Percentiles rank a stretch among this genome's conserved stretches.
These are phyloP conservation scores for Chrysoporthe austroafricana DNA, from an alignment of 2,329 filamentous ascomycete genomes.

Conservation along the genomic window DNA sequence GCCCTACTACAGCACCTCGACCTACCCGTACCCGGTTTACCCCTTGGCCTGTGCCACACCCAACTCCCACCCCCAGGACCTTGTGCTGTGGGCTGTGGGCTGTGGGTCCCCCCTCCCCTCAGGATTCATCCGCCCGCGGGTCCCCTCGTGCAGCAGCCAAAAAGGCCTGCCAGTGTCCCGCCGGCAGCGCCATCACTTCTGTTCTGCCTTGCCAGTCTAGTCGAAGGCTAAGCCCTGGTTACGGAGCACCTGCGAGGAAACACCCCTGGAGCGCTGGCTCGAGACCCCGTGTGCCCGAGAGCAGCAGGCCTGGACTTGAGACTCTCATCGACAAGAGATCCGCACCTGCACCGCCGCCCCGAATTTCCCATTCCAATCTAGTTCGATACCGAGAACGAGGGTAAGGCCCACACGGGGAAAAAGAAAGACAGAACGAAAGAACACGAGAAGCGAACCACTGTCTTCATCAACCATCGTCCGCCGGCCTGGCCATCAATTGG, in stretches of 20 bases:
- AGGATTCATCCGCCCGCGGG: background rate
- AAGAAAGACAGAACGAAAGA: background rate
- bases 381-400: background rate
- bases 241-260: background rate
- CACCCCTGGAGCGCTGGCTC: constrained; percentile 3
- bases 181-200: constrained; percentile 7
- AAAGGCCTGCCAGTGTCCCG: background rate
- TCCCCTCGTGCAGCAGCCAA: background rate
- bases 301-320: background rate
- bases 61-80: constrained; percentile 3
- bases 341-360: constrained; percentile 7
- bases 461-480: background rate
- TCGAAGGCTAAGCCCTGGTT: constrained; percentile 1
- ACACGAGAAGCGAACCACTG: constrained; percentile 7
- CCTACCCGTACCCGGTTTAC: constrained; percentile 10
- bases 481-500: background rate
- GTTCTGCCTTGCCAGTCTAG: constrained; percentile 4
- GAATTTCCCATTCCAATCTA: background rate
- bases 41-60: constrained; percentile 23
- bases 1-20: background rate
- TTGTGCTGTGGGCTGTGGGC: constrained; percentile 5
- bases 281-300: background rate
- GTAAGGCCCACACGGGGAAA: background rate
- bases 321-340: constrained; percentile 11
- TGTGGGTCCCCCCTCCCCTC: background rate